Evolutionary conservation across 2,329 filamentous ascomycete genomes (phyloP), one percentile per base, ranked within the genome.

Genomic region (Parastagonospora avenae): DNA sequence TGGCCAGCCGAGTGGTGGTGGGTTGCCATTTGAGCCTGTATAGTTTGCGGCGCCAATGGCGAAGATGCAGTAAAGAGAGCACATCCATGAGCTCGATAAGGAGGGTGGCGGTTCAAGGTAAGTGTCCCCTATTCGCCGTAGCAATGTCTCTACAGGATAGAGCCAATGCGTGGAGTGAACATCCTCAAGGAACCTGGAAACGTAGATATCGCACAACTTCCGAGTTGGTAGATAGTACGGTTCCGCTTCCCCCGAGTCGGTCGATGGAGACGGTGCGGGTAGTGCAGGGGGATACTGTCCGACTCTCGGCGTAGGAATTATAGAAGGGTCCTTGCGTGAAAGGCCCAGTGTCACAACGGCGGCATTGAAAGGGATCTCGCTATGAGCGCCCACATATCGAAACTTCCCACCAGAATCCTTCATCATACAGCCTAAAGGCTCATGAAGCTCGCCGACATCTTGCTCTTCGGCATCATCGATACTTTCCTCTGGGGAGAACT

Each of bases 361-460:
- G 19, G 67, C 69, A 42, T 73, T 74, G 58, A 74, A 74, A 8
- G 70, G 68, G 8, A 74, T 74, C 30, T 73, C 70, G 14, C 70
- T 73, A 42, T 74, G 68, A 11, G 68, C 62, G 6, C 71, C 70
- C 19, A 74, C 67, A 31, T 74, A 73, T 11, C 71, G 64, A 35
- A 63, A 72, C 42, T 62, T 64, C 15, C 69, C 68, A 5, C 57
- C 53, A 3, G 71, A 74, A 42, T 74, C 71, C 46, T 64, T 67
- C 70, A 74, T 71, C 70, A 74, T 67, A 32, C 67, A 72, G 15
- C 71, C 71, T 16, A 74, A 46, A 1, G 69, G 64, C 37, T 70
- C 70, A 46, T 74, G 71, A n/a, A 74, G 55, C 39, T 71, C 68
- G 15, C 64, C 65, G 6, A 72, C 66, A 35, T 66, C 61, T 33